Percentiles rank a stretch among this genome's conserved stretches.
Conservation (phyloP, 352 stramenopile species). For the Pythium grandisporangium region DNA sequence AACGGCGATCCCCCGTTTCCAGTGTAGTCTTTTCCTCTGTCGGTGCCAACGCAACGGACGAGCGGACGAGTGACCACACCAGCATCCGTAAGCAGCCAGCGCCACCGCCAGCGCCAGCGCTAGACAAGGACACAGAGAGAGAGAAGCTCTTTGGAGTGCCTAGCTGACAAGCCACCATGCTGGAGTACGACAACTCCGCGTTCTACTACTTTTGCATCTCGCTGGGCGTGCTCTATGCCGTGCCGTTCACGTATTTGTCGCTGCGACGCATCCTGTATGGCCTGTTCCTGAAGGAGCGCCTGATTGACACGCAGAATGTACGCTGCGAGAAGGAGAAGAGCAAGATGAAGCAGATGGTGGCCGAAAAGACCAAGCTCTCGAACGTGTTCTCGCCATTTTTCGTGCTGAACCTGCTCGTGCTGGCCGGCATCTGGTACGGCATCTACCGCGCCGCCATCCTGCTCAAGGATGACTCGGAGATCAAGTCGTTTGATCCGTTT, state of each 20-base stretch:
- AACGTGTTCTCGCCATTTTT: slow-evolving; percentile 80
- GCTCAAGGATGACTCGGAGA: slow-evolving; percentile 94
- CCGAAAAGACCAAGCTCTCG: slow-evolving; percentile 76
- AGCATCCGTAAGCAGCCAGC: too few relatives aligned
- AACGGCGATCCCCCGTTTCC: too few relatives aligned
- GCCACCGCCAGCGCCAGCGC: too few relatives aligned
- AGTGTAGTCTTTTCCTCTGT: too few relatives aligned
- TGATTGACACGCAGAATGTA: slow-evolving; percentile 80
- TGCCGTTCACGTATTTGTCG: slow-evolving; percentile 92
- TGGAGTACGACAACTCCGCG: slow-evolving; percentile 99
- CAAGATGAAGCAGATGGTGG: slow-evolving; percentile 82
- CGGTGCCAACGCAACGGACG: too few relatives aligned
- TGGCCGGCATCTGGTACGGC: slow-evolving; percentile 67
- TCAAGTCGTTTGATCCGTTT: slow-evolving; percentile 98
- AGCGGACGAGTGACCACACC: too few relatives aligned
- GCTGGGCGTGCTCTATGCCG: slow-evolving; percentile 93
- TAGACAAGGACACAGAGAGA: too few relatives aligned
- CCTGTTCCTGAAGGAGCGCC: slow-evolving; percentile 79
- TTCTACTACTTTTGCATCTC: slow-evolving; percentile 99
- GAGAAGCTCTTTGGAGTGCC: too few relatives aligned
- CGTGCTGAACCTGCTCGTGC: slow-evolving; percentile 62
- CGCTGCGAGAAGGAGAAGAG: slow-evolving; percentile 75
- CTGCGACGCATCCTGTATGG: slow-evolving; percentile 82
- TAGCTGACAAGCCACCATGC: too few relatives aligned
- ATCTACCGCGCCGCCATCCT: slow-evolving; percentile 87